phyloP scores from a whole-genome alignment of 2,329 filamentous ascomycete genomes.

The Trichoderma hamatum region DNA sequence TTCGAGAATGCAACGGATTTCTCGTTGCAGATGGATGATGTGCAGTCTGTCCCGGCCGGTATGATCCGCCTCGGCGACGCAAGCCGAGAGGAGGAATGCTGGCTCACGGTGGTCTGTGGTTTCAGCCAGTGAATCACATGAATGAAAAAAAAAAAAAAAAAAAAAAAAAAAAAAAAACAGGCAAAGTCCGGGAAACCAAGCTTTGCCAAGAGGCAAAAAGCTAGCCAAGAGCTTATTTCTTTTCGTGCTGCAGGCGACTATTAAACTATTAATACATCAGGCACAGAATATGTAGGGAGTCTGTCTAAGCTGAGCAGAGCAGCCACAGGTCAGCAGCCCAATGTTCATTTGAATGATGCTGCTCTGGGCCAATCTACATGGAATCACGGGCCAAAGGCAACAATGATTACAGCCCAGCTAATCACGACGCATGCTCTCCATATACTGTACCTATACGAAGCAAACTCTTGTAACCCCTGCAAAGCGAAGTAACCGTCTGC shows the following conservation, averaged over 20 bases:
- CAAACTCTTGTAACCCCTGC: background rate
- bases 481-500: background rate
- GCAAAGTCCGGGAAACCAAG: background rate
- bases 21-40: background rate
- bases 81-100: slow-evolving; percentile 1
- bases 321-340: background rate
- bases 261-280: background rate
- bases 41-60: background rate
- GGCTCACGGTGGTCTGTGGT: background rate
- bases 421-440: background rate
- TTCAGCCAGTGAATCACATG: background rate
- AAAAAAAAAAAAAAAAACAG: no score
- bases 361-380: background rate
- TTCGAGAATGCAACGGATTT: background rate
- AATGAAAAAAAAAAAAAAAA: background rate
- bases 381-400: background rate
- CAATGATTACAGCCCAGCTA: background rate
- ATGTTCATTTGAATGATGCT: background rate
- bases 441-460: no score
- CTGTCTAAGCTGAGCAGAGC: background rate
- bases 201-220: background rate
- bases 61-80: slow-evolving; percentile 6
- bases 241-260: background rate
- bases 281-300: background rate
- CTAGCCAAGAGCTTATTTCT: background rate